Evolutionary conservation across 2,329 filamentous ascomycete genomes (phyloP).

Genomic region (Fusarium albosuccineum): DNA sequence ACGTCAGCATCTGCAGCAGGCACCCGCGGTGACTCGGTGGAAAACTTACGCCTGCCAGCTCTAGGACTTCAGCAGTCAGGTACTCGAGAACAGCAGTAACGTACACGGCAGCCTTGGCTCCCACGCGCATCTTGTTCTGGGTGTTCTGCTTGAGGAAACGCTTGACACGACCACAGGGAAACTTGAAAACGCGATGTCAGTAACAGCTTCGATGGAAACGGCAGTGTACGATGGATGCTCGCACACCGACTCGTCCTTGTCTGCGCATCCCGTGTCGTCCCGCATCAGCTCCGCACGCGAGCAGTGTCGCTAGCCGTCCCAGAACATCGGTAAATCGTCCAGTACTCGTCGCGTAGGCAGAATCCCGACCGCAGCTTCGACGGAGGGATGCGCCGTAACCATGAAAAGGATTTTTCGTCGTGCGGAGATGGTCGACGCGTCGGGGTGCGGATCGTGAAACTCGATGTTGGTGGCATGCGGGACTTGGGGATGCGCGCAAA

Average conservation of each 20-base stretch:
- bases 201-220: slow-evolving; percentile 3
- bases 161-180: slow-evolving; percentile 99
- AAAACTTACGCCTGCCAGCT: slow-evolving; percentile 85
- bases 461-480: slow-evolving; percentile 44
- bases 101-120: slow-evolving; percentile 98
- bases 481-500: slow-evolving; percentile 45
- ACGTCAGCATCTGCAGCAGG: slow-evolving; percentile 41
- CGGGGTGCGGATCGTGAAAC: slow-evolving; percentile 33
- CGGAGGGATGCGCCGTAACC: slow-evolving; percentile 18
- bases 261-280: slow-evolving; percentile 33
- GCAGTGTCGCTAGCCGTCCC: slow-evolving; percentile 4
- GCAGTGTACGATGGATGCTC: slow-evolving; percentile 21
- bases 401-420: slow-evolving; percentile 37
- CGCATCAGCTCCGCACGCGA: slow-evolving; percentile 28
- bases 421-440: slow-evolving; percentile 46
- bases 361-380: slow-evolving; percentile 15
- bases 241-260: slow-evolving; percentile 22
- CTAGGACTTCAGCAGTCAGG: slow-evolving; percentile 96
- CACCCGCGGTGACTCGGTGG: slow-evolving; percentile 15
- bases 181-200: slow-evolving; percentile 68
- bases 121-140: slow-evolving; percentile 99
- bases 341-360: slow-evolving; percentile 21
- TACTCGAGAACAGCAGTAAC: slow-evolving; percentile 99
- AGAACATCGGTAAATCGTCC: slow-evolving; percentile 20
- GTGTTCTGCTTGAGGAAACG: slow-evolving; percentile 99